Evolutionary conservation across 140 eudicot genomes (phyloP).

Genomic region (Senecio squalidus): DNA sequence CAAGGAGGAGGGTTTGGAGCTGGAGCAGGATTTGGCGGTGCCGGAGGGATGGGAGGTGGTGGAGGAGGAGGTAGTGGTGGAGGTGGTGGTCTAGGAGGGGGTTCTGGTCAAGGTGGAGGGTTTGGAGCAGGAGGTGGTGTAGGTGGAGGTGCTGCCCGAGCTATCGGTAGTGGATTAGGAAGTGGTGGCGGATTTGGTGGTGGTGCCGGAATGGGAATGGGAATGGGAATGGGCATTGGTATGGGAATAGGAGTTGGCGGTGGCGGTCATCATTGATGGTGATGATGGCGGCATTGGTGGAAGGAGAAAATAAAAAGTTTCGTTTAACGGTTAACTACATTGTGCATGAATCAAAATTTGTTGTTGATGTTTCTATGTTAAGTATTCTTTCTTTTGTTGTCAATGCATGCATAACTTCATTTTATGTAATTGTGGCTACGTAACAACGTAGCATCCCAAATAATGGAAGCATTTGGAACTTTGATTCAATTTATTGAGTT

Average conservation of each 20-base stretch:
- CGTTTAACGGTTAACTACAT: too few relatives aligned
- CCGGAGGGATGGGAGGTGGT: constrained; percentile 22
- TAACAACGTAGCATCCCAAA: too few relatives aligned
- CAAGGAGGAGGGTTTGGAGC: constrained; percentile 38
- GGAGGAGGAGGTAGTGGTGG: constrained; percentile 33
- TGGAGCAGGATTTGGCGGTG: constrained; percentile 29
- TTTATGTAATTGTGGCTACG: too few relatives aligned
- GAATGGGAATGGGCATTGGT: constrained; percentile 31
- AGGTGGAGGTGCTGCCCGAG: constrained; percentile 26
- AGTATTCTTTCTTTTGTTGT: too few relatives aligned
- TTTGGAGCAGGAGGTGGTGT: constrained; percentile 34
- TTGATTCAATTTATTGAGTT: too few relatives aligned
- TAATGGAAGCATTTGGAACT: too few relatives aligned
- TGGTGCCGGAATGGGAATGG: constrained; percentile 24
- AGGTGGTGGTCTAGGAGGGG: constrained; percentile 19
- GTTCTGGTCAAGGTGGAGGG: too few relatives aligned
- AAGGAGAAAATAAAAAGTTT: constrained; percentile 24
- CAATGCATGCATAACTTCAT: too few relatives aligned
- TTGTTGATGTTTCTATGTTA: too few relatives aligned
- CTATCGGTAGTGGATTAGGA: constrained; percentile 28
- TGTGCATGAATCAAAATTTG: too few relatives aligned
- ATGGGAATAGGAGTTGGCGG: constrained; percentile 34
- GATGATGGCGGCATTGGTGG: constrained; percentile 37
- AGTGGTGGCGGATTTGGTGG: constrained; percentile 23
- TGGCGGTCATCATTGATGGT: constrained; percentile 31